Percentiles rank a stretch among this genome's conserved stretches.
Conservation (phyloP, 2,329 filamentous ascomycete genomes). For the Scytalidium lignicola region DNA sequence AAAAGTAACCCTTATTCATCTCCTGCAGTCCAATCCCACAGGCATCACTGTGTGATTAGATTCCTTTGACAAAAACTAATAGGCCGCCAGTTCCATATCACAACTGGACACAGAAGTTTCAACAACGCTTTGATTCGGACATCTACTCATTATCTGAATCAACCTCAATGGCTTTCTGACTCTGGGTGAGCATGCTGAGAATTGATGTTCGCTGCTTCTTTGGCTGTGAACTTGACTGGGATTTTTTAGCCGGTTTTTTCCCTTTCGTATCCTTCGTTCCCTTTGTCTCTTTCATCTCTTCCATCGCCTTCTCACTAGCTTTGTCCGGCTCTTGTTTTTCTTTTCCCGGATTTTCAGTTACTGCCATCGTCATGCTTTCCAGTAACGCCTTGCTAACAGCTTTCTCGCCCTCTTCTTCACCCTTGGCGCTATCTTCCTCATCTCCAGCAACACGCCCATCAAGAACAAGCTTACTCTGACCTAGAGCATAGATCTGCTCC, state of each 20-base stretch:
- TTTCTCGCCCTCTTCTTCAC: constrained; percentile 21
- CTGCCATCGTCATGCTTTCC: constrained; percentile 9
- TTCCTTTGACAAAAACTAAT: too few species aligned
- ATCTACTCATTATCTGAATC: neutral
- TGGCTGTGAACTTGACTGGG: neutral
- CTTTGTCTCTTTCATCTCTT: neutral
- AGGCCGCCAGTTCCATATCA: too few species aligned
- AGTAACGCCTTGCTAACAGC: constrained; percentile 24
- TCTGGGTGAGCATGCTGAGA: neutral
- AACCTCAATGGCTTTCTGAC: neutral
- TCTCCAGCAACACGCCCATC: constrained; percentile 61
- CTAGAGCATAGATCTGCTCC: constrained; percentile 86
- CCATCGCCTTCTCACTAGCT: neutral
- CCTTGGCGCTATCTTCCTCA: constrained; percentile 38
- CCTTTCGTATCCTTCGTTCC: neutral
- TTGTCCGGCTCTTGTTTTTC: neutral
- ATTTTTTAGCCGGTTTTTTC: neutral
- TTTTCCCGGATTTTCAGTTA: neutral
- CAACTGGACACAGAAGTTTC: too few species aligned
- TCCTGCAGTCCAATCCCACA: too few species aligned
- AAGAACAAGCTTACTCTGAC: constrained; percentile 86
- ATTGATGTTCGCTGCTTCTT: neutral
- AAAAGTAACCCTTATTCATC: too few species aligned
- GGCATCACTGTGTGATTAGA: too few species aligned
- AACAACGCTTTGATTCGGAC: too few species aligned